Conservation (phyloP, 805 yeast genomes). For the Lipomyces sp. region DNA sequence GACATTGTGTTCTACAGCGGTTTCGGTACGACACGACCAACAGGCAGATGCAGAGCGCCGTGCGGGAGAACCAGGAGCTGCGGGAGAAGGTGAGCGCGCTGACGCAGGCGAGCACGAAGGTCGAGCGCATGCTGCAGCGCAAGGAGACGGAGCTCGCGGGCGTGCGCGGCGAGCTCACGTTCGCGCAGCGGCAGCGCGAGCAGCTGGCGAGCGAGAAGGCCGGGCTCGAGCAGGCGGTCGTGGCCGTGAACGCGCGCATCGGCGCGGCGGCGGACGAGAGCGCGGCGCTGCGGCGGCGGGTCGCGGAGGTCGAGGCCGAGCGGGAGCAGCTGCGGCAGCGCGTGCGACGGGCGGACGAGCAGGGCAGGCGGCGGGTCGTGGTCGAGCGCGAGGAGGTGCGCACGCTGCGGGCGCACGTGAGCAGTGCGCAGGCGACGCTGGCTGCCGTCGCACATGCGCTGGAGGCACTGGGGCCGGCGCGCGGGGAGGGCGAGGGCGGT, state of each 20-base stretch:
- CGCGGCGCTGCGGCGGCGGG: constrained; percentile 1
- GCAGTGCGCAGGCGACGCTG: neutral
- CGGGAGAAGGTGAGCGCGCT: constrained; percentile 42
- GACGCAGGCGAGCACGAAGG: constrained; percentile 40
- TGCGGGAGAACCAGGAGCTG: constrained; percentile 47
- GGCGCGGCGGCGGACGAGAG: constrained; percentile 27
- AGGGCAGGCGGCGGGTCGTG: neutral
- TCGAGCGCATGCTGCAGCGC: constrained; percentile 38
- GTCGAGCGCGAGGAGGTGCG: constrained; percentile 3
- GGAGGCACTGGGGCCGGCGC: neutral
- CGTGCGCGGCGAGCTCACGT: constrained; percentile 28
- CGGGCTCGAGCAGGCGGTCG: constrained; percentile 31
- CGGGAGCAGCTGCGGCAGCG: constrained; percentile 35
- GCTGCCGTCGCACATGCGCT: neutral
- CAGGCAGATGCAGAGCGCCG: constrained; percentile 21
- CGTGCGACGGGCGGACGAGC: constrained; percentile 19
- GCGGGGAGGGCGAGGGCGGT: neutral
- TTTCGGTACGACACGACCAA: constrained; percentile 20
- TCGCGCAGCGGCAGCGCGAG: constrained; percentile 32
- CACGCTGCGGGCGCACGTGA: neutral
- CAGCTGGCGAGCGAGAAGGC: constrained; percentile 32
- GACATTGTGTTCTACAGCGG: constrained; percentile 9
- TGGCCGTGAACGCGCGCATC: constrained; percentile 33
- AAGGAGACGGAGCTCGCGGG: constrained; percentile 28
- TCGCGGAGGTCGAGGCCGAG: constrained; percentile 1